Percentiles rank a stretch among this genome's conserved stretches.
Evolutionary conservation across 805 yeast species (phyloP).

Genomic region (Starmerella apis): DNA sequence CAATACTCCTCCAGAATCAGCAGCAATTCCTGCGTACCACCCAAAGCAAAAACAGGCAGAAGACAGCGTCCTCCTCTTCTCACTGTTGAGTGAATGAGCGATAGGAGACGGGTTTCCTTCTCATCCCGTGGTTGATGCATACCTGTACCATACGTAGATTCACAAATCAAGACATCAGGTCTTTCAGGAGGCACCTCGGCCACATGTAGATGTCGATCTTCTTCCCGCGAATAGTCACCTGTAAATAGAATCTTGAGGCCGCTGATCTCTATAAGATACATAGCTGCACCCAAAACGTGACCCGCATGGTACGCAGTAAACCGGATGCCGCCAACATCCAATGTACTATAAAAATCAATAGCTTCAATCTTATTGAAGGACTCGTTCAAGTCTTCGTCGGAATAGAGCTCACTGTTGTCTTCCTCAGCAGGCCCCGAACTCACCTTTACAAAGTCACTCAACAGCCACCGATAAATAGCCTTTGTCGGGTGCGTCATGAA

Average conservation of each 20-base stretch:
- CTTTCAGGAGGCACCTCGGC: constrained; percentile 79
- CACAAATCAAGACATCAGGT: constrained; percentile 86
- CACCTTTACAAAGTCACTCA: constrained; percentile 88
- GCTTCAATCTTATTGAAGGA: constrained; percentile 89
- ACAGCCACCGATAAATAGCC: constrained; percentile 91
- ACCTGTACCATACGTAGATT: constrained; percentile 96
- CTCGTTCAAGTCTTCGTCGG: constrained; percentile 79
- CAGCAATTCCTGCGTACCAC: constrained; percentile 90
- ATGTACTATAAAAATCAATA: constrained; percentile 88
- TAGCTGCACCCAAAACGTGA: constrained; percentile 98
- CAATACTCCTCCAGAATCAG: constrained; percentile 91
- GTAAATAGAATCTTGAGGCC: constrained; percentile 83
- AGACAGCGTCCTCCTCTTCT: constrained; percentile 83
- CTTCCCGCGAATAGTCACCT: constrained; percentile 94
- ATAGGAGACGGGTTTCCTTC: constrained; percentile 72
- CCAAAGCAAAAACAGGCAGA: constrained; percentile 90
- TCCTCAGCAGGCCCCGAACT: constrained; percentile 39
- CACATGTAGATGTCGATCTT: constrained; percentile 84
- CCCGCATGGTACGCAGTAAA: constrained; percentile 99
- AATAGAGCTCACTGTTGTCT: constrained; percentile 44
- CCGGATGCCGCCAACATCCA: constrained; percentile 85
- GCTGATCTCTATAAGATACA: constrained; percentile 91
- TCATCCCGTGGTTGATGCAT: constrained; percentile 85
- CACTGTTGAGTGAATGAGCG: constrained; percentile 71
- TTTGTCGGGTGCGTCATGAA: constrained; percentile 99